A percentile compares a stretch with the other conserved stretches of the same genome.
These are phyloP conservation scores for Fusarium devonianum DNA, from an alignment of 2,329 filamentous ascomycete species.

Conservation along the genomic window DNA sequence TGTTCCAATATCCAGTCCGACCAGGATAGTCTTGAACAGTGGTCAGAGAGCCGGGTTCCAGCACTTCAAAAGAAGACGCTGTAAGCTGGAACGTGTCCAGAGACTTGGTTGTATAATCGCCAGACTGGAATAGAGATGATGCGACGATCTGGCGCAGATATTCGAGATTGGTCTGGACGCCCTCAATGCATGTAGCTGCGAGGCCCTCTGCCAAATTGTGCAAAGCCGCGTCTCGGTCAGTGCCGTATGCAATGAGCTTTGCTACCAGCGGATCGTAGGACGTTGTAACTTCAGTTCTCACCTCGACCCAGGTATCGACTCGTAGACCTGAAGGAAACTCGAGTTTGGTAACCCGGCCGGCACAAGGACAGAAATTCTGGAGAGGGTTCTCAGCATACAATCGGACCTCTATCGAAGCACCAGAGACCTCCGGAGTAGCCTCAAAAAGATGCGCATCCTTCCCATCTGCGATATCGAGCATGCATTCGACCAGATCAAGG, in stretches of 20 bases:
- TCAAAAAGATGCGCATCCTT: constrained; percentile 30
- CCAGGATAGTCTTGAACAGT: constrained; percentile 53
- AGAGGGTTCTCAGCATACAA: constrained; percentile 61
- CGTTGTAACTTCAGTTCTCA: constrained; percentile 74
- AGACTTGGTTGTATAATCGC: constrained; percentile 45
- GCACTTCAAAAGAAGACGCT: constrained; percentile 45
- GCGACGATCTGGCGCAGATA: constrained; percentile 44
- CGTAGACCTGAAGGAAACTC: constrained; percentile 61
- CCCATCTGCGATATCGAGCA: constrained; percentile 46
- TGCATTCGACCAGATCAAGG: constrained; percentile 71
- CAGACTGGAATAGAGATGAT: constrained; percentile 40
- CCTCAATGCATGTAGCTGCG: constrained; percentile 52
- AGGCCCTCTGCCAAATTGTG: constrained; percentile 68
- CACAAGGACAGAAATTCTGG: constrained; percentile 64
- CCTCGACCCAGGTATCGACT: constrained; percentile 71
- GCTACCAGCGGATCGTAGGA: constrained; percentile 81
- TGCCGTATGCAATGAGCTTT: constrained; percentile 73
- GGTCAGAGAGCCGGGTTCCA: constrained; percentile 47
- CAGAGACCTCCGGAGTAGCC: constrained; percentile 12
- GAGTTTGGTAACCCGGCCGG: constrained; percentile 65
- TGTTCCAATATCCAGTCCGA: constrained; percentile 47
- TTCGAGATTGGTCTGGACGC: constrained; percentile 47
- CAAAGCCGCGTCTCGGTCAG: constrained; percentile 66
- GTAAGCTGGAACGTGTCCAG: constrained; percentile 43
- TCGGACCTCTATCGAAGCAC: constrained; percentile 49